phyloP scores from a whole-genome alignment of 768 basidiomycete genomes.

The Kwoniella bestiolae region DNA sequence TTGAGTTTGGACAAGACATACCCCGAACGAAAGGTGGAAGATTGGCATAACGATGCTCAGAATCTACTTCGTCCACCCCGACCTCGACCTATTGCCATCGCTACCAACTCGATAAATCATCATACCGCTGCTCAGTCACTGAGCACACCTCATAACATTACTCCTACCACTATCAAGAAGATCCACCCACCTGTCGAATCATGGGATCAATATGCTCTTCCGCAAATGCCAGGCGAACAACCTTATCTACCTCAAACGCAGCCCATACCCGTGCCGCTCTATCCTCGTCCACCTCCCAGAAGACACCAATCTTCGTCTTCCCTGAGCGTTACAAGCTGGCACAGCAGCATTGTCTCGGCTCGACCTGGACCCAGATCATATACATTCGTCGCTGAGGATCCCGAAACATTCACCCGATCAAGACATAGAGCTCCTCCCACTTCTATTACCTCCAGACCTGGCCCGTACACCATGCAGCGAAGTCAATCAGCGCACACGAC shows the following conservation, averaged over 20 bases:
- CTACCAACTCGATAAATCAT: background rate
- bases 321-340: background rate
- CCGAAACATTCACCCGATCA: background rate
- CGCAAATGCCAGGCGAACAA: slow-evolving; percentile 11
- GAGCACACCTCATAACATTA: background rate
- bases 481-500: background rate
- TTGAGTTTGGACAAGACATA: slow-evolving; percentile 14
- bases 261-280: background rate
- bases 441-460: background rate
- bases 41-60: slow-evolving; percentile 20
- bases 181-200: slow-evolving; percentile 11
- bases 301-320: slow-evolving; percentile 5
- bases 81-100: background rate
- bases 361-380: background rate
- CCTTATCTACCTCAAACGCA: slow-evolving; percentile 10
- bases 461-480: background rate
- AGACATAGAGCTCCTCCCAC: background rate
- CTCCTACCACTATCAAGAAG: background rate
- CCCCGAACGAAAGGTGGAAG: slow-evolving; percentile 10
- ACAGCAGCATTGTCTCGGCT: background rate
- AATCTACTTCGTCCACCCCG: slow-evolving; percentile 8
- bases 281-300: background rate
- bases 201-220: slow-evolving; percentile 9
- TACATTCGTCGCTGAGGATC: background rate
- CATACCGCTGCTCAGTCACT: slow-evolving; percentile 17